These are phyloP conservation scores for Yarrowia yakushimensis DNA, from an alignment of 805 yeast genomes.

Conservation along the genomic window DNA sequence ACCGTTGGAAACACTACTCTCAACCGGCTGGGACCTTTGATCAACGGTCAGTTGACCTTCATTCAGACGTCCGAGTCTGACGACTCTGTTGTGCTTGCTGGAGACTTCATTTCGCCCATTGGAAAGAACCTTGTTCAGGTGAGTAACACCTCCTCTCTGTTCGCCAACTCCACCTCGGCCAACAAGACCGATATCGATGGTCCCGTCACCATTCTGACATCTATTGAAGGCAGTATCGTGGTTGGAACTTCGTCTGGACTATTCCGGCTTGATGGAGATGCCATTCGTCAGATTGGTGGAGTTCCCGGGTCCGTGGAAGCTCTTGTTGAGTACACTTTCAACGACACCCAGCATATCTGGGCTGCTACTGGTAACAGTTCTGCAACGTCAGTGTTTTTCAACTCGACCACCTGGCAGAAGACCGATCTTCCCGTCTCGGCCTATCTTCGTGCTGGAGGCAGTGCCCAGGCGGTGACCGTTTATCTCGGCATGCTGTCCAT, in stretches of 20 bases:
- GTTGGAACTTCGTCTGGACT: background rate
- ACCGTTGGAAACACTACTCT: conserved; percentile 51
- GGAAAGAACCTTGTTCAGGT: background rate
- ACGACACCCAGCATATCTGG: background rate
- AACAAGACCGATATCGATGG: conserved; percentile 2
- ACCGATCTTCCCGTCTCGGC: background rate
- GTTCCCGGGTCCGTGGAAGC: background rate
- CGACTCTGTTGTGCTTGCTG: background rate
- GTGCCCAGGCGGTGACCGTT: background rate
- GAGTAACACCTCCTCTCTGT: background rate
- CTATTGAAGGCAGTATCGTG: background rate
- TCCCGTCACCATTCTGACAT: background rate
- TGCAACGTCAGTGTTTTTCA: background rate
- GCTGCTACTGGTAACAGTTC: background rate
- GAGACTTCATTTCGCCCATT: conserved; percentile 12
- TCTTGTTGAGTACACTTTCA: conserved; percentile 1
- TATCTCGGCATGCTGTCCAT: conserved; percentile 17
- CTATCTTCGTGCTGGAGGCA: conserved; percentile 1
- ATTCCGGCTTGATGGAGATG: background rate
- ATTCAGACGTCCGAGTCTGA: background rate
- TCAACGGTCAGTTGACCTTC: background rate
- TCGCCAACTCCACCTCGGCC: background rate
- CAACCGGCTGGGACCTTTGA: conserved; percentile 37
- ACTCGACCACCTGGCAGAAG: conserved; percentile 1
- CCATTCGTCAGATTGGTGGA: background rate